phyloP scores from a whole-genome alignment of 805 yeast species.

The Brettanomyces anomalus region DNA sequence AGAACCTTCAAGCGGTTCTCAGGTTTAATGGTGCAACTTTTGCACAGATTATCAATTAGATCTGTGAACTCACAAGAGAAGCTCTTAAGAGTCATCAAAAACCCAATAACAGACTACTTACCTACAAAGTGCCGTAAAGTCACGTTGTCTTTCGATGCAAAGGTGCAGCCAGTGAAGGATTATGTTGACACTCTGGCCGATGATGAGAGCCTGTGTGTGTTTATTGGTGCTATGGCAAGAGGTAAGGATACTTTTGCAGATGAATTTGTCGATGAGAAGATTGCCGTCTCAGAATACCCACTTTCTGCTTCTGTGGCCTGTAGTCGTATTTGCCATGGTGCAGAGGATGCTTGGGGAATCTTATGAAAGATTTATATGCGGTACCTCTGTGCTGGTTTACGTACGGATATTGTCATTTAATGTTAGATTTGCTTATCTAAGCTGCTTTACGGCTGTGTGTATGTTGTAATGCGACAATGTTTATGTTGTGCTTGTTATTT shows the following conservation, averaged over 20 bases:
- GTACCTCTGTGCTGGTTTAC: too few species aligned
- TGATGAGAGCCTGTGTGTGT: slow-evolving; percentile 93
- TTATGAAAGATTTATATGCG: slow-evolving; percentile 18
- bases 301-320: slow-evolving; percentile 97
- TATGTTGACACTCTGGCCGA: slow-evolving; percentile 71
- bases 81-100: slow-evolving; percentile 86
- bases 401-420: too few species aligned
- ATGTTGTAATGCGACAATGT: too few species aligned
- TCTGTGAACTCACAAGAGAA: slow-evolving; percentile 94
- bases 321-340: slow-evolving; percentile 96
- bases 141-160: slow-evolving; percentile 88
- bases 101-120: slow-evolving; percentile 93
- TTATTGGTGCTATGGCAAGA: slow-evolving; percentile 99
- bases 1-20: slow-evolving; percentile 97
- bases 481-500: too few species aligned
- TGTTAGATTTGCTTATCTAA: too few species aligned
- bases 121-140: slow-evolving; percentile 94
- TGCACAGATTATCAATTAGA: slow-evolving; percentile 87
- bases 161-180: slow-evolving; percentile 80
- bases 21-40: slow-evolving; percentile 93
- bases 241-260: slow-evolving; percentile 97
- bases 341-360: slow-evolving; percentile 97
- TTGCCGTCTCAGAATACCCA: slow-evolving; percentile 92
- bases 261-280: slow-evolving; percentile 91
- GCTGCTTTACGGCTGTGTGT: too few species aligned